phyloP scores from a whole-genome alignment of 2,329 filamentous ascomycete species.

The Volutella citrinella region DNA sequence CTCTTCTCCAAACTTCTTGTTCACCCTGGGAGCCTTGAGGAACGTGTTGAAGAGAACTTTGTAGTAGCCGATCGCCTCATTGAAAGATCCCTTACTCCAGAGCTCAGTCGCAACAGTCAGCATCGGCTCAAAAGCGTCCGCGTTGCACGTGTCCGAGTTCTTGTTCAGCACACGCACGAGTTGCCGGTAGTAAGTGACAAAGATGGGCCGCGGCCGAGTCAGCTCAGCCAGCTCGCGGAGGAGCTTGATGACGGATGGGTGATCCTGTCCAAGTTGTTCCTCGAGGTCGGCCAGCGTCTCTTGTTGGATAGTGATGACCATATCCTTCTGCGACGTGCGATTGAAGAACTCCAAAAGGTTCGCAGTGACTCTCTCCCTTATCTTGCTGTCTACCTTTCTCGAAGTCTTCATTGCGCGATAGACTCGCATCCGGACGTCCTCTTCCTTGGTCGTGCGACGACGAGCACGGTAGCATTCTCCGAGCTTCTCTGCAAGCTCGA shows the following conservation, averaged over 20 bases:
- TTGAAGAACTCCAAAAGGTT: slow-evolving; percentile 30
- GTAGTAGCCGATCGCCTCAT: slow-evolving; percentile 34
- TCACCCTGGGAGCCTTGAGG: slow-evolving; percentile 30
- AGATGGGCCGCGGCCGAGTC: slow-evolving; percentile 32
- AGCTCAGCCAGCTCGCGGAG: slow-evolving; percentile 34
- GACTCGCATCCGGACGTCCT: slow-evolving; percentile 31
- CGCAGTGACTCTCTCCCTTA: neutral
- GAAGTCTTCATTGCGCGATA: slow-evolving; percentile 27
- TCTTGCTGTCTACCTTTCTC: neutral
- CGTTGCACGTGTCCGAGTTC: slow-evolving; percentile 28
- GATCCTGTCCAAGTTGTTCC: slow-evolving; percentile 30
- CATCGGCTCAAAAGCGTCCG: slow-evolving; percentile 36
- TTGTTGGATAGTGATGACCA: slow-evolving; percentile 34
- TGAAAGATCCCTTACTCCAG: slow-evolving; percentile 34
- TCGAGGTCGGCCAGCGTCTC: slow-evolving; percentile 36
- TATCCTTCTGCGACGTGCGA: slow-evolving; percentile 26
- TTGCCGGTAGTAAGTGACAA: slow-evolving; percentile 35
- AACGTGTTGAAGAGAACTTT: slow-evolving; percentile 35
- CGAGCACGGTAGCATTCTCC: slow-evolving; percentile 42
- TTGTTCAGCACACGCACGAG: slow-evolving; percentile 37
- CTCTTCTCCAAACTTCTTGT: slow-evolving; percentile 30
- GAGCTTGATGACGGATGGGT: slow-evolving; percentile 33
- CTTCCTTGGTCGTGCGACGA: slow-evolving; percentile 32
- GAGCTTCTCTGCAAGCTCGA: slow-evolving; percentile 44
- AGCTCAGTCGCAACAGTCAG: slow-evolving; percentile 35